Conservation (phyloP, 2,329 filamentous ascomycete genomes). For the Penicillium brevicompactum region DNA sequence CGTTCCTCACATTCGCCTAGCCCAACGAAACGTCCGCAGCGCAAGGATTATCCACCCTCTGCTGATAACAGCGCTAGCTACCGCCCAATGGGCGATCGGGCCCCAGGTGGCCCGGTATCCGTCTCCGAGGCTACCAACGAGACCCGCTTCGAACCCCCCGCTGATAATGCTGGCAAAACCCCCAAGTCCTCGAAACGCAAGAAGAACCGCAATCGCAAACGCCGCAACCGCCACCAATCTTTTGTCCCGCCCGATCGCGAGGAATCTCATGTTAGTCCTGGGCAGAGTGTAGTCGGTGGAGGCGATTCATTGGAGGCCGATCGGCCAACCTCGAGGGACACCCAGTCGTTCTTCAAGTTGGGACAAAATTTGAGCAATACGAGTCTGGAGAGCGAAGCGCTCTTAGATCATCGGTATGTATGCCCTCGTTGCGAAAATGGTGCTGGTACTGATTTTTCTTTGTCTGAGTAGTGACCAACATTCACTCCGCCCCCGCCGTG, state of each 20-base stretch:
- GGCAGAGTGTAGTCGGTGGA: constrained; percentile 51
- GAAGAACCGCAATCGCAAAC: constrained; percentile 77
- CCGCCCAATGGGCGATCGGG: constrained; percentile 22
- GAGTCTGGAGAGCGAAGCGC: constrained; percentile 83
- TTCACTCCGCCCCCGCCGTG: constrained; percentile 65
- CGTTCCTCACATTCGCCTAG: constrained; percentile 15
- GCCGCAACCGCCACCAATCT: constrained; percentile 77
- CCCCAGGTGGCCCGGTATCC: constrained; percentile 14
- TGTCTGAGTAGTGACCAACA: constrained; percentile 56
- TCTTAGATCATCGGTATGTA: constrained; percentile 80
- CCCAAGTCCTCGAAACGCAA: constrained; percentile 46
- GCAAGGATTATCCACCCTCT: constrained; percentile 22
- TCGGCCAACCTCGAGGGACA: constrained; percentile 26
- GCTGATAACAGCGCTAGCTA: constrained; percentile 21
- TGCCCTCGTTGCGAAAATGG: background rate
- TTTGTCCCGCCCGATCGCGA: constrained; percentile 65
- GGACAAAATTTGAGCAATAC: constrained; percentile 71
- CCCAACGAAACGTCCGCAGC: constrained; percentile 15
- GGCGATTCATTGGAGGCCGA: constrained; percentile 33
- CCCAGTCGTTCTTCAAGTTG: constrained; percentile 57
- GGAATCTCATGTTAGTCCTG: constrained; percentile 53
- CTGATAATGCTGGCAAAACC: constrained; percentile 22
- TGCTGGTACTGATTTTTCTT: too few species aligned
- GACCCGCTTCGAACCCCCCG: constrained; percentile 25
- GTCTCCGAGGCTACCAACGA: constrained; percentile 19